Evolutionary conservation across 306 rosid genomes (phyloP).

Genomic region (Inga oerstediana): DNA sequence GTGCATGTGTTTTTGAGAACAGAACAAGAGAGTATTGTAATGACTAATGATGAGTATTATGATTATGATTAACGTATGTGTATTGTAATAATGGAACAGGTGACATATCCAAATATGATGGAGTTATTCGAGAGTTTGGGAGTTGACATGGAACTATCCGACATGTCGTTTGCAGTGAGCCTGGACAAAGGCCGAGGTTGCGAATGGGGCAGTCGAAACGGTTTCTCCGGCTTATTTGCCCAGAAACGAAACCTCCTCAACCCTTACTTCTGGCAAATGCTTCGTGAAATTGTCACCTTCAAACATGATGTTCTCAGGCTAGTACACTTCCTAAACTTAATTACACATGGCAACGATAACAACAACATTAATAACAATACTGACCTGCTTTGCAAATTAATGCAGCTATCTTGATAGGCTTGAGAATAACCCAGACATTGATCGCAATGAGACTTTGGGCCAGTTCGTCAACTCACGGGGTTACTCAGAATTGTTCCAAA

Average conservation of each 20-base stretch:
- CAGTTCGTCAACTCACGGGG: slow-evolving; percentile 67
- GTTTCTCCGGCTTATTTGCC: slow-evolving; percentile 74
- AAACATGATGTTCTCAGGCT: slow-evolving; percentile 74
- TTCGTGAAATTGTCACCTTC: slow-evolving; percentile 72
- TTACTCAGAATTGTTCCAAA: slow-evolving; percentile 79
- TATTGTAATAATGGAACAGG: slow-evolving; percentile 47
- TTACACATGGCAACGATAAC: neutral
- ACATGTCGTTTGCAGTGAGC: slow-evolving; percentile 86
- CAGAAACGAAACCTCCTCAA: slow-evolving; percentile 72
- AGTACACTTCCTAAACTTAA: slow-evolving; percentile 9
- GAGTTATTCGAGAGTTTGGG: slow-evolving; percentile 81
- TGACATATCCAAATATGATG: slow-evolving; percentile 94
- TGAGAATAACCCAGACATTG: slow-evolving; percentile 73
- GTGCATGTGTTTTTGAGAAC: no score
- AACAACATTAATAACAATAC: no score
- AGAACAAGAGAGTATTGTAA: no score
- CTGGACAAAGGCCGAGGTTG: slow-evolving; percentile 71
- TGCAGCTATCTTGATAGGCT: slow-evolving; percentile 75
- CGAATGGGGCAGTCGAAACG: slow-evolving; percentile 92
- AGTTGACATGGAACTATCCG: slow-evolving; percentile 82
- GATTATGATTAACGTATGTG: neutral
- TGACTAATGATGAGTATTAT: no score
- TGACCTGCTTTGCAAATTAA: neutral
- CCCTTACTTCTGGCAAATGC: slow-evolving; percentile 82
- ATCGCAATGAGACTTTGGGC: slow-evolving; percentile 73